These are phyloP conservation scores for Vaccinium darrowii DNA, from an alignment of 148 eudicot species.

Conservation along the genomic window DNA sequence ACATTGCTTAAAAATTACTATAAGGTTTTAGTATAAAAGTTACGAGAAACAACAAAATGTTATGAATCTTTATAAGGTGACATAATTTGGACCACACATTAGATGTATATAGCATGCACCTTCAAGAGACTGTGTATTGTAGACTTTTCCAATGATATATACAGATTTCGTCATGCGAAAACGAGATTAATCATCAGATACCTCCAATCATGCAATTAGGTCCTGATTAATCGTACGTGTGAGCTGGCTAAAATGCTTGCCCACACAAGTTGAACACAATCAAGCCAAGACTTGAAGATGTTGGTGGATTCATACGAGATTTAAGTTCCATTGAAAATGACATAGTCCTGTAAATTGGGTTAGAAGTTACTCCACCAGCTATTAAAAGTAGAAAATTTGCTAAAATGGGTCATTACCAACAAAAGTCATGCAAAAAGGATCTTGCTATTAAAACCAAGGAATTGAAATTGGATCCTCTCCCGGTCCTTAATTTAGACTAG, in stretches of 20 bases:
- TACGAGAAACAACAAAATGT: no score
- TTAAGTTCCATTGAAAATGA: neutral
- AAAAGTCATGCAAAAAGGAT: neutral
- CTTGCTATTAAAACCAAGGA: neutral
- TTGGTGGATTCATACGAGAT: neutral
- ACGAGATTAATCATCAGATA: neutral
- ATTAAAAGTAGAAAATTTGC: neutral
- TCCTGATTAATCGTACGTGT: neutral
- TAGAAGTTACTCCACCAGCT: neutral
- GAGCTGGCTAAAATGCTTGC: conserved; percentile 5
- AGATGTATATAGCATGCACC: no score
- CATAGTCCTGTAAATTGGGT: conserved; percentile 13
- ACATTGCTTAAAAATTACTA: no score
- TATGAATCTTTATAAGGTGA: no score
- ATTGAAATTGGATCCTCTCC: no score
- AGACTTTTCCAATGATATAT: neutral
- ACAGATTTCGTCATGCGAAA: neutral
- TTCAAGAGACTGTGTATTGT: no score
- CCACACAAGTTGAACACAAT: conserved; percentile 11
- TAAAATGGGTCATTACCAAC: neutral
- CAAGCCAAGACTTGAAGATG: conserved; percentile 2
- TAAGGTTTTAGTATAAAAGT: no score
- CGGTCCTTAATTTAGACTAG: no score
- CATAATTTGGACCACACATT: no score
- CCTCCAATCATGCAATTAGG: neutral